Conservation (phyloP, 441 rosid genomes). For the Cnidoscolus chayamansa region DNA sequence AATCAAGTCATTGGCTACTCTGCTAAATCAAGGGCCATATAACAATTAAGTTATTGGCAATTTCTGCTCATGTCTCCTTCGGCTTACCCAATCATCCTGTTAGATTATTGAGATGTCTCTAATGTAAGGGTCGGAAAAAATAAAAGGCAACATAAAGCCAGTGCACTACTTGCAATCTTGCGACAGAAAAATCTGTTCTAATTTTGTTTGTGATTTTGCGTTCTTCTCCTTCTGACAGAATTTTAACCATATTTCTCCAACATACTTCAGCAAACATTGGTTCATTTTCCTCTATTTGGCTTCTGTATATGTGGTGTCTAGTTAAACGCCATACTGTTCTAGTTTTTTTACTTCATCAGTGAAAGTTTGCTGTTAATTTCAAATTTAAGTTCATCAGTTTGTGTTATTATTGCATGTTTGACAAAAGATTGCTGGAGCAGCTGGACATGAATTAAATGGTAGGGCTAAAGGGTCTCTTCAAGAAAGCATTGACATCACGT, state of each 20-base stretch:
- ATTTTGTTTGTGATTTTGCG: too few relatives aligned
- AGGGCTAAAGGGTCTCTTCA: not conserved
- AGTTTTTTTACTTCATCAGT: not conserved
- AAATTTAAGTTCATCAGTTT: not conserved
- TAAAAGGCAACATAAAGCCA: too few relatives aligned
- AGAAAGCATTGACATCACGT: slow-evolving; percentile 16
- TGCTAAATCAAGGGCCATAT: not conserved
- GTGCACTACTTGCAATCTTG: too few relatives aligned
- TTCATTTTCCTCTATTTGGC: not conserved
- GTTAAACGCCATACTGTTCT: not conserved
- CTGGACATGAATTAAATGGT: slow-evolving; percentile 38
- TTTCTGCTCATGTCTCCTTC: not conserved
- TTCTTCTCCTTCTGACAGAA: not conserved
- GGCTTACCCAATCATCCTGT: not conserved
- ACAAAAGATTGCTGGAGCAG: slow-evolving; percentile 45
- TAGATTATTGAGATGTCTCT: too few relatives aligned
- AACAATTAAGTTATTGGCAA: not conserved
- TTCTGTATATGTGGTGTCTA: not conserved
- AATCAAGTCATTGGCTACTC: not conserved
- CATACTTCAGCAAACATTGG: not conserved
- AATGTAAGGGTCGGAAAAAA: too few relatives aligned
- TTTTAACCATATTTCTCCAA: not conserved
- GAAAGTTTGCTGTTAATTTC: not conserved
- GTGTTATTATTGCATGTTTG: slow-evolving; percentile 1
- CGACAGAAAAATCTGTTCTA: too few relatives aligned